Conservation (phyloP, 179 eudicot species). For the Beta macrorhiza region DNA sequence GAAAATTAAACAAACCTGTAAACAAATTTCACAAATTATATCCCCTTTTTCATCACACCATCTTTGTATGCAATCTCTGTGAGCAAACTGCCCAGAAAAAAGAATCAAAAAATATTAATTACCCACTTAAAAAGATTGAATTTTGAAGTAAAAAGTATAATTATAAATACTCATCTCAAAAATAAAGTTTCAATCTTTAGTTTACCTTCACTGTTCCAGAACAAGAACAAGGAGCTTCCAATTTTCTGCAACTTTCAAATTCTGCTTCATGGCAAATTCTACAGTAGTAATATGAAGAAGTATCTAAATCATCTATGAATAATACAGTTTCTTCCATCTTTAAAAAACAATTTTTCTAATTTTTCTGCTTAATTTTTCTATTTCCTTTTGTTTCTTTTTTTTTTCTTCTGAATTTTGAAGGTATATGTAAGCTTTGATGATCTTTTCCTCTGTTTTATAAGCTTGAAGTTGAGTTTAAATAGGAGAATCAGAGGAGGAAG, state of each 20-base stretch:
- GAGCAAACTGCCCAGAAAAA: slow-evolving; percentile 63
- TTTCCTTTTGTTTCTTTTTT: slow-evolving; percentile 3
- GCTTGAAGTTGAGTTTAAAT: slow-evolving; percentile 20
- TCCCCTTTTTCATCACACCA: slow-evolving; percentile 96
- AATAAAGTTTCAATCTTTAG: too few species aligned
- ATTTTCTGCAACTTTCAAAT: slow-evolving; percentile 49
- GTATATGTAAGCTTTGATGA: neutral
- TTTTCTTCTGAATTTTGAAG: neutral
- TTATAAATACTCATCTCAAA: too few species aligned
- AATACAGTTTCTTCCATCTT: slow-evolving; percentile 52
- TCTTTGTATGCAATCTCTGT: slow-evolving; percentile 94
- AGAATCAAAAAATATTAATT: neutral
- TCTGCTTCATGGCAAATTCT: slow-evolving; percentile 96
- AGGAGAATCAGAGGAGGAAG: neutral
- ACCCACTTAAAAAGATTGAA: slow-evolving; percentile 1
- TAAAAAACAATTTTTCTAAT: neutral
- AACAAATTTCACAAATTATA: slow-evolving; percentile 82
- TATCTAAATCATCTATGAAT: slow-evolving; percentile 42
- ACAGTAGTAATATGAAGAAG: slow-evolving; percentile 37
- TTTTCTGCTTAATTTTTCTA: slow-evolving; percentile 5
- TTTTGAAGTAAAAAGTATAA: neutral
- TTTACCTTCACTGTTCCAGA: slow-evolving; percentile 86
- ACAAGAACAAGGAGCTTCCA: slow-evolving; percentile 90
- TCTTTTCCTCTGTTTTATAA: neutral
- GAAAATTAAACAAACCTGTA: slow-evolving; percentile 58